A percentile compares a stretch with the other conserved stretches of the same genome.
Evolutionary conservation across 1,139 yeast genomes (phyloP).

Genomic region (Pichia inconspicua): DNA sequence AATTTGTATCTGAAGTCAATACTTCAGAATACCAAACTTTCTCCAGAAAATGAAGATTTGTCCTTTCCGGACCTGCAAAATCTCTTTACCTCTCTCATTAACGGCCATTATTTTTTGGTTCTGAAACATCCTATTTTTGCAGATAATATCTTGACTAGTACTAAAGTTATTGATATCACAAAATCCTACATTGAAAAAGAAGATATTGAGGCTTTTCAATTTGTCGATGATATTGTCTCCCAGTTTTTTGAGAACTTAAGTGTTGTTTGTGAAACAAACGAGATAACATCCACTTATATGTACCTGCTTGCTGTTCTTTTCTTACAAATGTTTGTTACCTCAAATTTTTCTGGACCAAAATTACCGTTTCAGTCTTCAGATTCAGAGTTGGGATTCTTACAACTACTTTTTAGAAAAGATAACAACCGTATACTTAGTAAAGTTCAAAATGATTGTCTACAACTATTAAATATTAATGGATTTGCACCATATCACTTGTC

Average conservation of each 20-base stretch:
- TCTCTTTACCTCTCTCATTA: constrained; percentile 10
- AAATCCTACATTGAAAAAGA: constrained; percentile 1
- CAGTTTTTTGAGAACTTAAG: constrained; percentile 4
- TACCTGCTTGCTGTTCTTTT: constrained; percentile 43
- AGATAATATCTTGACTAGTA: not conserved
- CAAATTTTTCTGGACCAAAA: constrained; percentile 81
- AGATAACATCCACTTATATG: constrained; percentile 6
- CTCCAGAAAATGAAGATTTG: not conserved
- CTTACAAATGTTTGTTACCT: constrained; percentile 63
- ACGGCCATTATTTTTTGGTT: constrained; percentile 24
- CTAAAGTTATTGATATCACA: constrained; percentile 3
- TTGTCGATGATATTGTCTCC: constrained; percentile 8
- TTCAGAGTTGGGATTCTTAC: constrained; percentile 23
- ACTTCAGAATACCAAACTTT: constrained; percentile 4
- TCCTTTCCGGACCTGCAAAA: constrained; percentile 3
- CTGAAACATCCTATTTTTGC: constrained; percentile 8
- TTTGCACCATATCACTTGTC: constrained; percentile 55
- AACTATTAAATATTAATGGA: constrained; percentile 47
- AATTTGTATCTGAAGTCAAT: not conserved
- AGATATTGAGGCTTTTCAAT: constrained; percentile 1
- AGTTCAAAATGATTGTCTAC: constrained; percentile 21
- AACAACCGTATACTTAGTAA: constrained; percentile 9
- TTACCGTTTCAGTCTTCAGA: constrained; percentile 29
- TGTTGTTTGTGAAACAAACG: not conserved
- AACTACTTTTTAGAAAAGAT: constrained; percentile 4